These are phyloP conservation scores for Penicillium lagena DNA, from an alignment of 495 filamentous ascomycete species.

Conservation along the genomic window DNA sequence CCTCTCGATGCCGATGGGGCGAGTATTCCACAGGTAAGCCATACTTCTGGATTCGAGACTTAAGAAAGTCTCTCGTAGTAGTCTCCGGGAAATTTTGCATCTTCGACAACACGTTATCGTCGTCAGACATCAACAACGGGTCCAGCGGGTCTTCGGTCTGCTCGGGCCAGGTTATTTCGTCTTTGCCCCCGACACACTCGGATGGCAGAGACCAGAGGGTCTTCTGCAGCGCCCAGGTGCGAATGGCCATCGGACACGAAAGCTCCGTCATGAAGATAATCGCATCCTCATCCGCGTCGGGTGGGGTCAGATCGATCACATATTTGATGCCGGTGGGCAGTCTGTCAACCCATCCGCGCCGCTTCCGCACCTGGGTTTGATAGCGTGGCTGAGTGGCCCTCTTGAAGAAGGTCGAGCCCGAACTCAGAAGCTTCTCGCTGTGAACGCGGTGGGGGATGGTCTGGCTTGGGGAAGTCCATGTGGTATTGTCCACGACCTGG, in stretches of 20 bases:
- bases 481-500: conserved; percentile 17
- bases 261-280: conserved; percentile 50
- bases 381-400: conserved; percentile 37
- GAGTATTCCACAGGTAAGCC: conserved; percentile 48
- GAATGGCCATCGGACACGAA: conserved; percentile 48
- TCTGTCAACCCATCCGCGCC: conserved; percentile 19
- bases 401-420: conserved; percentile 43
- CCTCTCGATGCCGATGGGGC: conserved; percentile 50
- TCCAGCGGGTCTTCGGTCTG: not conserved
- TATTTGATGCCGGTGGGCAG: conserved; percentile 44
- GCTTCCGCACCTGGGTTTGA: conserved; percentile 19
- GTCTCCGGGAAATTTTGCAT: no score
- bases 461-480: conserved; percentile 3
- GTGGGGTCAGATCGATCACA: conserved; percentile 56
- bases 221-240: conserved; percentile 32
- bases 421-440: conserved; percentile 38
- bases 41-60: not conserved
- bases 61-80: no score
- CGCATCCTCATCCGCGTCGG: conserved; percentile 50
- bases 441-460: conserved; percentile 34
- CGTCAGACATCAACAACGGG: no score
- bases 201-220: conserved; percentile 41
- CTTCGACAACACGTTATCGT: no score
- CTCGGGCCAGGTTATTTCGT: conserved; percentile 17
- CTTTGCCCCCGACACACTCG: conserved; percentile 25